A percentile compares a stretch with the other conserved stretches of the same genome.
These are phyloP conservation scores for Penicillium sp. DNA, from an alignment of 2,329 filamentous ascomycete species.

Conservation along the genomic window DNA sequence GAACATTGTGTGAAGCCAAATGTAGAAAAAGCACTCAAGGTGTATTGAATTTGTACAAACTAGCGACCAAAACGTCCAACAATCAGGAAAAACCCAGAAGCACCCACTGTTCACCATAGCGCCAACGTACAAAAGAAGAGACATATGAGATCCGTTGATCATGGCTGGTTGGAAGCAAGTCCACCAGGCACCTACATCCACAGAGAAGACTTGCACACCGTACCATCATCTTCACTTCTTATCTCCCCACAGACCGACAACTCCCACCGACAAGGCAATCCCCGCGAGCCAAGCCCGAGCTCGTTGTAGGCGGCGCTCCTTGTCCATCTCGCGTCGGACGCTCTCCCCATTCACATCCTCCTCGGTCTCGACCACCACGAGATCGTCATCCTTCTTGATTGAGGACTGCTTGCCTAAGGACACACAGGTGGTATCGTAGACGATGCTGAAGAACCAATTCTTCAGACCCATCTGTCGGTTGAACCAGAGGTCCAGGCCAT, in stretches of 20 bases:
- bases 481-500: conserved; percentile 72
- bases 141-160: conserved; percentile 5
- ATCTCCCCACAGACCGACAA: conserved; percentile 58
- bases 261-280: conserved; percentile 52
- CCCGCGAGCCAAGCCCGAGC: conserved; percentile 49
- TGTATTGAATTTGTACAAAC: background rate
- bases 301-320: conserved; percentile 48
- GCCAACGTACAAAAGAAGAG: conserved; percentile 3
- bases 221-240: conserved; percentile 24
- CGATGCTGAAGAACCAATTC: conserved; percentile 38
- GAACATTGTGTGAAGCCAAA: too few species aligned
- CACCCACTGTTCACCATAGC: conserved; percentile 17
- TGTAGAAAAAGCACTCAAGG: too few species aligned
- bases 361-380: conserved; percentile 47
- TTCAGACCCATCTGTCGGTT: conserved; percentile 66
- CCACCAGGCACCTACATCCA: background rate
- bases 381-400: conserved; percentile 45
- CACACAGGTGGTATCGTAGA: conserved; percentile 53
- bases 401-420: conserved; percentile 22
- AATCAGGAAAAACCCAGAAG: conserved; percentile 8
- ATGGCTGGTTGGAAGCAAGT: background rate
- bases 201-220: background rate
- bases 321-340: conserved; percentile 52
- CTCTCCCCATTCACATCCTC: conserved; percentile 54
- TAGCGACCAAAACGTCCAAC: background rate